Conservation (phyloP, 1,284 basidiomycete species). For the Anthracocystis setariae region DNA sequence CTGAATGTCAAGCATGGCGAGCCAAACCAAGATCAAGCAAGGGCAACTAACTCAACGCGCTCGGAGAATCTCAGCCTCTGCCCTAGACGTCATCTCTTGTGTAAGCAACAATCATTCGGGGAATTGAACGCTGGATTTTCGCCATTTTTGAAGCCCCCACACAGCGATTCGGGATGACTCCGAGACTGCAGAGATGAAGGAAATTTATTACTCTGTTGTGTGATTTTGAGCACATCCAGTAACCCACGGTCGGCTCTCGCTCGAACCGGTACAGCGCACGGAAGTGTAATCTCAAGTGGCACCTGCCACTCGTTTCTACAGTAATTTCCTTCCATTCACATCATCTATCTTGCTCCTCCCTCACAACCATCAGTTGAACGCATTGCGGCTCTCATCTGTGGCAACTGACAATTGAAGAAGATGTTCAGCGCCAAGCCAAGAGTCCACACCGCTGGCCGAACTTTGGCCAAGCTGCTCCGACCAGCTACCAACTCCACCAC, state of each 20-base stretch:
- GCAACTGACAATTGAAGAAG: too few species aligned
- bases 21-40: background rate
- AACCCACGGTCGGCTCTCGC: too few species aligned
- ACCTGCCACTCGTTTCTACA: background rate
- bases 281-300: background rate
- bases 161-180: slow-evolving; percentile 31
- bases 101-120: slow-evolving; percentile 3
- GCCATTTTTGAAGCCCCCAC: background rate
- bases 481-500: slow-evolving; percentile 9
- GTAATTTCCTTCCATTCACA: background rate
- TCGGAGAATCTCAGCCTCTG: background rate
- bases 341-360: background rate
- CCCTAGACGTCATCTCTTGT: background rate
- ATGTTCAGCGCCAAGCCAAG: slow-evolving; percentile 26
- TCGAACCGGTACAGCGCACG: too few species aligned
- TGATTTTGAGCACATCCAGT: too few species aligned
- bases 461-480: slow-evolving; percentile 23
- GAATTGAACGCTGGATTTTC: slow-evolving; percentile 10
- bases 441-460: slow-evolving; percentile 23
- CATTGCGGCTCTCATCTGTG: too few species aligned
- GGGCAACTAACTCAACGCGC: background rate
- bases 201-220: too few species aligned
- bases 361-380: too few species aligned
- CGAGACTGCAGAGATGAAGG: slow-evolving; percentile 8
- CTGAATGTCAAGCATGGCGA: background rate